These are phyloP conservation scores for Aspergillus pseudoviridinutans DNA, from an alignment of 2,329 filamentous ascomycete genomes.

Conservation along the genomic window DNA sequence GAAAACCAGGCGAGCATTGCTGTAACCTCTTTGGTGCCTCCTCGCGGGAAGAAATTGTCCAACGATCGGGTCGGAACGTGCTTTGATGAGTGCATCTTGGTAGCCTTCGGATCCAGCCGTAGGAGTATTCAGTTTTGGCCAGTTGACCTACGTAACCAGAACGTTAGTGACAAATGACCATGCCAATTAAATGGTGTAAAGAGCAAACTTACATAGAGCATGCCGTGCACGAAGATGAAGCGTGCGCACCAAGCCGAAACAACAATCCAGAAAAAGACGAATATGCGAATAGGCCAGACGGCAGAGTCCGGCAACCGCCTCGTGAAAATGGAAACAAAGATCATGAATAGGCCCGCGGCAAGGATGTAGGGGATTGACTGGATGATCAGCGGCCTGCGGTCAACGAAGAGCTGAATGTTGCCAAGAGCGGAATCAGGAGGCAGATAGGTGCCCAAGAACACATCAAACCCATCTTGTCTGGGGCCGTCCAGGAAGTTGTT, in stretches of 20 bases:
- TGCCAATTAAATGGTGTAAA: neutral
- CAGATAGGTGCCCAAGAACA: conserved; percentile 84
- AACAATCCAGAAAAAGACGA: conserved; percentile 72
- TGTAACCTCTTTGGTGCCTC: conserved; percentile 75
- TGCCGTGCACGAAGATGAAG: conserved; percentile 80
- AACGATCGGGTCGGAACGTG: conserved; percentile 75
- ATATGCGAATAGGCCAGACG: conserved; percentile 75
- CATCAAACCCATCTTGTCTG: conserved; percentile 88
- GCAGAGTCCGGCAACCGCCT: conserved; percentile 67
- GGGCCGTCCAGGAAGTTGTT: conserved; percentile 97
- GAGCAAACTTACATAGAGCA: conserved; percentile 76
- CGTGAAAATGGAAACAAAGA: conserved; percentile 71
- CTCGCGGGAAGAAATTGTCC: conserved; percentile 63
- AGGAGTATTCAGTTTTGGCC: conserved; percentile 92
- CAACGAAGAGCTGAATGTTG: conserved; percentile 71
- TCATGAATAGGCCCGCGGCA: conserved; percentile 78
- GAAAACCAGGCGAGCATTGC: conserved; percentile 74
- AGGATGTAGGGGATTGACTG: conserved; percentile 92
- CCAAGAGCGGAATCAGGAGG: conserved; percentile 69
- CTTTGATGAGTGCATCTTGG: conserved; percentile 77
- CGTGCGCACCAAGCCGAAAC: conserved; percentile 67
- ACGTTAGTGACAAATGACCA: conserved; percentile 5
- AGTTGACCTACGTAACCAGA: conserved; percentile 69
- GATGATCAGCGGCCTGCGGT: conserved; percentile 78
- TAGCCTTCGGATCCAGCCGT: conserved; percentile 84